phyloP scores from a whole-genome alignment of 1,139 yeast species.

The Petasospora fabianii region DNA sequence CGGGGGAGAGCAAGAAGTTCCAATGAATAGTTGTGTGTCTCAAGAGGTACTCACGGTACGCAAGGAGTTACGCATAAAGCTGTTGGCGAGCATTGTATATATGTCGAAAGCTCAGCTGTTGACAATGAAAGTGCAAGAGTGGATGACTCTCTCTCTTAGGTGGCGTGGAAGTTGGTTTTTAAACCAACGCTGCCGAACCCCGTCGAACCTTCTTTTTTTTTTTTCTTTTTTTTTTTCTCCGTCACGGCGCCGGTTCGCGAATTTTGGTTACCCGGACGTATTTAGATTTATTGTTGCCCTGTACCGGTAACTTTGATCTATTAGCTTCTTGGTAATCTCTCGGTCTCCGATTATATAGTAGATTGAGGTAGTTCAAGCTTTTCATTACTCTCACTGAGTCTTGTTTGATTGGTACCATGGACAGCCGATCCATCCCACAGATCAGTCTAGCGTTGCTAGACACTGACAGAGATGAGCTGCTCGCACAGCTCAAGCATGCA shows the following conservation, averaged over 20 bases:
- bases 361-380: too few relatives aligned
- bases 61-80: conserved; percentile 24
- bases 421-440: conserved; percentile 21
- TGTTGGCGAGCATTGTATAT: conserved; percentile 25
- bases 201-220: conserved; percentile 8
- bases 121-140: background rate
- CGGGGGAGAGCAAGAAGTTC: too few relatives aligned
- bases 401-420: too few relatives aligned
- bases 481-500: conserved; percentile 45
- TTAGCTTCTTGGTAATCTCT: too few relatives aligned
- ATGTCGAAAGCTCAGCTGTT: conserved; percentile 1
- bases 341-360: too few relatives aligned
- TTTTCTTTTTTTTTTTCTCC: conserved; percentile 6
- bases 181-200: too few relatives aligned
- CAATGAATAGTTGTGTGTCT: background rate
- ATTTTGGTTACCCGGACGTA: background rate
- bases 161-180: too few relatives aligned
- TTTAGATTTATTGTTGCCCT: too few relatives aligned
- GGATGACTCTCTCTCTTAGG: too few relatives aligned
- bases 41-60: conserved; percentile 23
- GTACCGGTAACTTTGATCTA: too few relatives aligned
- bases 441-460: conserved; percentile 26
- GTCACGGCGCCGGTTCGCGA: conserved; percentile 5
- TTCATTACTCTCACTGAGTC: too few relatives aligned
- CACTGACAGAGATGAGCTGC: conserved; percentile 23